These are phyloP conservation scores for Fusarium sp. DNA, from an alignment of 2,329 filamentous ascomycete genomes.

Conservation along the genomic window DNA sequence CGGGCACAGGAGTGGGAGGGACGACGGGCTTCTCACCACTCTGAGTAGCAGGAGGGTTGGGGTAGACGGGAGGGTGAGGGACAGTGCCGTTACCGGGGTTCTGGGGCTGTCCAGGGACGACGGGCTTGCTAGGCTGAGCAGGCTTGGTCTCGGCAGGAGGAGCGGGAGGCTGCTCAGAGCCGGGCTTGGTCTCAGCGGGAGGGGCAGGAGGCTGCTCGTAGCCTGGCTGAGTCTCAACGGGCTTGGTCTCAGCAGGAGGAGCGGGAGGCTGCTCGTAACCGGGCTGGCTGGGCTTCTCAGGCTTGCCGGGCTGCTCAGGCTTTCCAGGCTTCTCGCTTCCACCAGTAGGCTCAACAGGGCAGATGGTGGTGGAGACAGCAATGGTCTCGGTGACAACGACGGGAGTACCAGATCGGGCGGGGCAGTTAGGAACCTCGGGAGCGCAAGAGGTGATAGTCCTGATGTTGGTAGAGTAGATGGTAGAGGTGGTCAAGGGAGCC, in stretches of 20 bases:
- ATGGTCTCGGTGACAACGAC: conserved; percentile 51
- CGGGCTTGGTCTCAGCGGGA: conserved; percentile 7
- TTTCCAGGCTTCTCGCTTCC: conserved; percentile 34
- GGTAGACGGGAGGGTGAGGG: conserved; percentile 33
- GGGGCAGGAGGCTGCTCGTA: conserved; percentile 4
- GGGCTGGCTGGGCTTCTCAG: neutral
- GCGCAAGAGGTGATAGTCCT: conserved; percentile 71
- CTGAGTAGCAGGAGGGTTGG: conserved; percentile 28
- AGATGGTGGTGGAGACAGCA: conserved; percentile 54
- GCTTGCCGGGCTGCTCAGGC: neutral
- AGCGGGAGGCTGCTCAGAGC: neutral
- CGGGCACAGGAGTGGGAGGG: conserved; percentile 32
- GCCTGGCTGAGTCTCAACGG: conserved; percentile 3
- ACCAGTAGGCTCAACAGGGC: conserved; percentile 49
- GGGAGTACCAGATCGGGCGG: conserved; percentile 51
- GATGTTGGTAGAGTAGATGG: conserved; percentile 68
- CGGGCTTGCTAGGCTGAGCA: conserved; percentile 18
- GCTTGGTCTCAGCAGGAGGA: conserved; percentile 11
- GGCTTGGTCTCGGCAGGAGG: conserved; percentile 17
- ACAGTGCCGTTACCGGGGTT: conserved; percentile 37
- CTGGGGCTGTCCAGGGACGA: conserved; percentile 10
- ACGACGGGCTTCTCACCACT: conserved; percentile 23
- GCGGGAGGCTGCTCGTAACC: neutral
- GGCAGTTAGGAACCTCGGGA: conserved; percentile 71
- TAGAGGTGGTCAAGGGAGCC: conserved; percentile 60